A percentile compares a stretch with the other conserved stretches of the same genome.
These are phyloP conservation scores for Odonthalia washingtoniensis DNA, from an alignment of 31 red algal genomes.

Conservation along the genomic window DNA sequence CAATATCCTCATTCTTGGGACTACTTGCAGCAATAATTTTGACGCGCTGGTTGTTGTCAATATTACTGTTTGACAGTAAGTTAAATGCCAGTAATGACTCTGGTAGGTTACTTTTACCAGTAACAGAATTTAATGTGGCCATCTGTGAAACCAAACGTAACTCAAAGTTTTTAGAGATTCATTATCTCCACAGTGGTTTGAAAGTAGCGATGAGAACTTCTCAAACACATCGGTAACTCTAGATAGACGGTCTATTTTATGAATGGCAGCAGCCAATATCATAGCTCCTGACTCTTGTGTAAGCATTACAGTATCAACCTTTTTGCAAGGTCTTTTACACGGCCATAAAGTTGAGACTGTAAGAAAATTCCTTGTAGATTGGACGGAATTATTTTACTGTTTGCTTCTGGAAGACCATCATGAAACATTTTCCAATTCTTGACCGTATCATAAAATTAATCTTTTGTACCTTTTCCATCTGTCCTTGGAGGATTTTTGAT, in stretches of 20 bases:
- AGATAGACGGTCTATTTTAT: background rate
- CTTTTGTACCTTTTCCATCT: background rate
- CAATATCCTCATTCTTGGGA: background rate
- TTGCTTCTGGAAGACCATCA: background rate
- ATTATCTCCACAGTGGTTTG: background rate
- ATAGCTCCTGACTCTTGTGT: background rate
- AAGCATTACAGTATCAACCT: background rate
- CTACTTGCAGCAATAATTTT: background rate
- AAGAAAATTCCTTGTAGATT: slow-evolving; percentile 2
- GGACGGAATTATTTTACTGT: background rate
- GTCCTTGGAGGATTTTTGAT: background rate
- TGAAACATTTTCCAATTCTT: background rate
- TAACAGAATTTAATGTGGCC: background rate
- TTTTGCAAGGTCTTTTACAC: background rate
- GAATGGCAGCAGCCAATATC: background rate
- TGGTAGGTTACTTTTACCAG: background rate
- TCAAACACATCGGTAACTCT: background rate
- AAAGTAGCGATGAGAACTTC: background rate
- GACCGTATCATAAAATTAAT: background rate
- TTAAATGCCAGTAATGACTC: background rate
- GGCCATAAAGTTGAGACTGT: slow-evolving; percentile 16
- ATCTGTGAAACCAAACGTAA: background rate
- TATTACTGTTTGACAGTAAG: slow-evolving; percentile 3
- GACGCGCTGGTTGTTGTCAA: slow-evolving; percentile 1
- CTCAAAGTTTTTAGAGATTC: background rate